phyloP scores from a whole-genome alignment of 2,329 filamentous ascomycete genomes.

The Westerdykella ornata region DNA sequence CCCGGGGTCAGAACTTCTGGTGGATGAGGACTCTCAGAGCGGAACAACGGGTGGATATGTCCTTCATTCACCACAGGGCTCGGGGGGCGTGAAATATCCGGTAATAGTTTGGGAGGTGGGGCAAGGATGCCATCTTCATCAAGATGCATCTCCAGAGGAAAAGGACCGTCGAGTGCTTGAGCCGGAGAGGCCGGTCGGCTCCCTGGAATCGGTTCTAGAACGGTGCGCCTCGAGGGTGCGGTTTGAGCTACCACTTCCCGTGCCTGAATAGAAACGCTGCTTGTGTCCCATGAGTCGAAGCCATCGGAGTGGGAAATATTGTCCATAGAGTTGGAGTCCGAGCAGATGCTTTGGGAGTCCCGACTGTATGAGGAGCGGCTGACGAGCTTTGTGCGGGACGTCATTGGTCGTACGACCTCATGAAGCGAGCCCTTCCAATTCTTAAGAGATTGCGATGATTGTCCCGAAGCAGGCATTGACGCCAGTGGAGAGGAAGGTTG shows the following conservation, averaged over 20 bases:
- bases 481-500: slow-evolving; percentile 24
- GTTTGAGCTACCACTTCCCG: slow-evolving; percentile 42
- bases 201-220: slow-evolving; percentile 64
- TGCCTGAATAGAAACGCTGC: slow-evolving; percentile 56
- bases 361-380: slow-evolving; percentile 26
- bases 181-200: slow-evolving; percentile 62
- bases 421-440: slow-evolving; percentile 36
- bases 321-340: slow-evolving; percentile 30
- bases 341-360: slow-evolving; percentile 30
- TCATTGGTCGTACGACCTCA: slow-evolving; percentile 34
- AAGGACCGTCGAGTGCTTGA: slow-evolving; percentile 50
- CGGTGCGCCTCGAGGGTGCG: slow-evolving; percentile 41
- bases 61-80: slow-evolving; percentile 49
- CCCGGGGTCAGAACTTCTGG: slow-evolving; percentile 57
- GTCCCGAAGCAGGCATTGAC: slow-evolving; percentile 28
- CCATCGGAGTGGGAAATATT: slow-evolving; percentile 47
- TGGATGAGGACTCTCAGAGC: slow-evolving; percentile 62
- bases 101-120: slow-evolving; percentile 29
- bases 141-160: slow-evolving; percentile 17
- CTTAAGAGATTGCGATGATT: slow-evolving; percentile 31
- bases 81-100: slow-evolving; percentile 31
- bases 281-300: slow-evolving; percentile 72
- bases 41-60: slow-evolving; percentile 72
- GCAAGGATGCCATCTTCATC: slow-evolving; percentile 23
- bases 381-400: slow-evolving; percentile 33